Base-by-base conservation (phyloP, 225 moss, liverwort and hornwort genomes). In the Bryoerythrophyllum caledonicum region DNA sequence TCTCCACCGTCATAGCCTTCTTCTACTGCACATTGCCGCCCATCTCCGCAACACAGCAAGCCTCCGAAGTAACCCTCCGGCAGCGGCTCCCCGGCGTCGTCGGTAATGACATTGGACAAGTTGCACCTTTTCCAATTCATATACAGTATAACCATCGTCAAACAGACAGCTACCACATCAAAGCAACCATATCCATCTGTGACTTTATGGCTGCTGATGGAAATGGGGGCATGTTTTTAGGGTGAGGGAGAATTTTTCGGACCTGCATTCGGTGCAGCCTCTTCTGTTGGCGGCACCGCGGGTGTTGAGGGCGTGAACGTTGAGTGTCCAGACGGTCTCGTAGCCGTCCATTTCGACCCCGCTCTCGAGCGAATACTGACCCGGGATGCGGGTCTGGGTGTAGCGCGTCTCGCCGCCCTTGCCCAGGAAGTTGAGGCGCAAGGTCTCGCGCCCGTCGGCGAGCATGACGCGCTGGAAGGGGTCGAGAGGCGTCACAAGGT, bases 21-120 rank as follows among this genome's bases (percentile, higher is more conserved):
- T 37, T 72, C 12, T 7, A 86, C 51, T 21, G 80, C 83, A 14
- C 80, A 83, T 55, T 67, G 62, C 20, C 60, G 54, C 3, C 74
- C 83, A 0, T 86, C 86, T 28, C 75, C 78, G 62, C 86, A 86
- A 44, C 86, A 86, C 9, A 67, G 53, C 21, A 83, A 46, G 4
- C 86, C 86, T 63, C 86, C 86, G 10, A 83, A 60, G 4, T 86
- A 86, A 3, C 80, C 83, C 64, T 83, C 83, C 25, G 83, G 80
- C 75, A 86, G 69, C 17, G 83, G 80, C 1, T 27, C 5, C 0
- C 80, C 83, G 0, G 71, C 77, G 67, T 83, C 86, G 11, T 75
- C 80, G 4, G 41, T 16, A 13, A 75, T 86, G 6, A 80, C 80
- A 69, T 86, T 86, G 44, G 24, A 86, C 49, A 83, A 67, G 8